These are phyloP conservation scores for Trichoderma virens DNA, from an alignment of 495 filamentous ascomycete species.

Conservation along the genomic window DNA sequence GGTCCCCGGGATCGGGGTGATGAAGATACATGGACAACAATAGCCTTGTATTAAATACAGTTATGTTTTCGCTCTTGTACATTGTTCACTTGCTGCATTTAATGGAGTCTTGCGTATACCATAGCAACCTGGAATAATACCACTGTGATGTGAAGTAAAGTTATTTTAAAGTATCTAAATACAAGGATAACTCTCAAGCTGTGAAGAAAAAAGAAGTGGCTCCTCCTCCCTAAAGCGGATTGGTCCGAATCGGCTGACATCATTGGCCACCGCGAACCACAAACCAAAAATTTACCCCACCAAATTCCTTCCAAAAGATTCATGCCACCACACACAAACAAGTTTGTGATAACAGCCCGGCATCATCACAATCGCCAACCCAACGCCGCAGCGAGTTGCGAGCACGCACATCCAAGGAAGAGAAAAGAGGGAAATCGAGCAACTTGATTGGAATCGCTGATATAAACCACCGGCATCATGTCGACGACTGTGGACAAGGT, in stretches of 20 bases:
- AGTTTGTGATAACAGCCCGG: not conserved
- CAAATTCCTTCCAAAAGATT: slow-evolving; percentile 10
- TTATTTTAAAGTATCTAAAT: no score
- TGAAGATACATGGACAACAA: not conserved
- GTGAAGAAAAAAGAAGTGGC: no score
- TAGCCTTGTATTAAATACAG: slow-evolving; percentile 1
- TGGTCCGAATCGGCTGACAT: slow-evolving; percentile 18
- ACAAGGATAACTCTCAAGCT: no score
- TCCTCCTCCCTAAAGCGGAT: not conserved
- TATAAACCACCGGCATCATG: slow-evolving; percentile 53
- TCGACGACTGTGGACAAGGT: slow-evolving; percentile 96
- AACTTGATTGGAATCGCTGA: not conserved
- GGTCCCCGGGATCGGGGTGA: not conserved
- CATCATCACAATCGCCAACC: not conserved
- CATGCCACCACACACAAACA: not conserved
- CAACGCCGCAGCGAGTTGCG: no score
- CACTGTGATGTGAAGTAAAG: no score
- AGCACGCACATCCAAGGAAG: not conserved
- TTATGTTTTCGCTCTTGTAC: not conserved
- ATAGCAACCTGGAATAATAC: no score
- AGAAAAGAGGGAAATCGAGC: not conserved
- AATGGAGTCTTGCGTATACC: not conserved
- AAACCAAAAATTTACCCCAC: slow-evolving; percentile 25
- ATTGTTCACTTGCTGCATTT: not conserved
- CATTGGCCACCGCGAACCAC: slow-evolving; percentile 18